Evolutionary conservation across 2,329 filamentous ascomycete genomes (phyloP).

Genomic region (Paraphaeosphaeria minitans): DNA sequence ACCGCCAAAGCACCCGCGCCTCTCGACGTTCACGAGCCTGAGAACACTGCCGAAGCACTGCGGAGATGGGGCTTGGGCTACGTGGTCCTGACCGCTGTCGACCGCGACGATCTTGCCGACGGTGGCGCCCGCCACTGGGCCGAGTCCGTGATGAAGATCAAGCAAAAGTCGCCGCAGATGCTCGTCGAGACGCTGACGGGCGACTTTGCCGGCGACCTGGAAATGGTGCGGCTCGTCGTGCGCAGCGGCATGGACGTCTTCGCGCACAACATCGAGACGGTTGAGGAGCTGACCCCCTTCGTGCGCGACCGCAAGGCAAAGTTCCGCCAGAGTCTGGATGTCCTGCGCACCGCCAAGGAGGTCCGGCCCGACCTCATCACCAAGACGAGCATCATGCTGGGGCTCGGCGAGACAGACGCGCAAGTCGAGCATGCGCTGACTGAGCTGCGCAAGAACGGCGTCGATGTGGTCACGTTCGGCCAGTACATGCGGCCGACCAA

Average conservation of each 20-base stretch:
- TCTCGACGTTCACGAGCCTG: constrained; percentile 92
- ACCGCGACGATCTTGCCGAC: constrained; percentile 89
- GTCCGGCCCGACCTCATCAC: constrained; percentile 81
- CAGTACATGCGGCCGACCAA: constrained; percentile 99
- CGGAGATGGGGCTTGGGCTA: constrained; percentile 93
- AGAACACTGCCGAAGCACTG: constrained; percentile 93
- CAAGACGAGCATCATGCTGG: constrained; percentile 98
- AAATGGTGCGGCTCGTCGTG: constrained; percentile 85
- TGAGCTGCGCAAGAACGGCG: constrained; percentile 77
- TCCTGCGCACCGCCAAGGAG: constrained; percentile 81
- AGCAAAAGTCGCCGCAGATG: constrained; percentile 71
- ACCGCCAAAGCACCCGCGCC: constrained; percentile 77
- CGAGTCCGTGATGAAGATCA: constrained; percentile 93
- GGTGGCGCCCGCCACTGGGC: constrained; percentile 89
- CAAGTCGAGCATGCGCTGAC: constrained; percentile 80
- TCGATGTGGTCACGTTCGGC: constrained; percentile 98
- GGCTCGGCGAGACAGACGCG: constrained; percentile 87
- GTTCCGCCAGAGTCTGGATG: constrained; percentile 81
- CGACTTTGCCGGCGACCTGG: constrained; percentile 82
- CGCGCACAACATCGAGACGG: constrained; percentile 96
- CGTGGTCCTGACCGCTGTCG: constrained; percentile 90
- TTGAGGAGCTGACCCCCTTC: constrained; percentile 85
- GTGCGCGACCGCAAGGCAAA: constrained; percentile 89
- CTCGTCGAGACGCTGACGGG: constrained; percentile 85
- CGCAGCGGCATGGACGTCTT: constrained; percentile 91